A percentile compares a stretch with the other conserved stretches of the same genome.
phyloP scores from a whole-genome alignment of 208 protist species.

The Leptomonas seymouri region DNA sequence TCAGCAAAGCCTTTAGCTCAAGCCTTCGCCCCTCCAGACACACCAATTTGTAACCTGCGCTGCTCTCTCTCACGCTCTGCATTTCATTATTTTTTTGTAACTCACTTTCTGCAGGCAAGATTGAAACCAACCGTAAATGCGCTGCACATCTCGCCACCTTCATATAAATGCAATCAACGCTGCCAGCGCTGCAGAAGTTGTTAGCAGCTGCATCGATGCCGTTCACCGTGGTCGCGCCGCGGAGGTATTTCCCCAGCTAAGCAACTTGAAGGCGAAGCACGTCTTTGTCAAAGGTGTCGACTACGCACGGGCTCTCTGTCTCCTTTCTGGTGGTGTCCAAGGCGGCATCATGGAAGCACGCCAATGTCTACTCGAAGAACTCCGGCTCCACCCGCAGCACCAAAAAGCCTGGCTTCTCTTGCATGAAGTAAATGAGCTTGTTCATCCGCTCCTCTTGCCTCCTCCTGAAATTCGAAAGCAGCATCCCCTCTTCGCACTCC shows the following conservation, averaged over 20 bases:
- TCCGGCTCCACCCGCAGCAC: conserved; percentile 56
- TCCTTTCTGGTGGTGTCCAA: conserved; percentile 35
- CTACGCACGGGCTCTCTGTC: conserved; percentile 73
- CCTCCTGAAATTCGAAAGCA: conserved; percentile 43
- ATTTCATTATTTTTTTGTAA: background rate
- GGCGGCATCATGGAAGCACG: conserved; percentile 55
- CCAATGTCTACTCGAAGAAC: conserved; percentile 76
- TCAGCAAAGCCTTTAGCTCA: no score
- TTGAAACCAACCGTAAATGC: background rate
- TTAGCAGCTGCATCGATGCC: conserved; percentile 21
- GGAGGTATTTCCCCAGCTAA: conserved; percentile 45
- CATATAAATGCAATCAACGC: background rate
- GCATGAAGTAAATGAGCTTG: conserved; percentile 47
- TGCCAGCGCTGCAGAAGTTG: conserved; percentile 5
- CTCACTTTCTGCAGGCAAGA: no score
- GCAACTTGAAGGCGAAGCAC: conserved; percentile 41
- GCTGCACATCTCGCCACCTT: background rate
- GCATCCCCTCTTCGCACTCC: conserved; percentile 66
- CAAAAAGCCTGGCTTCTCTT: conserved; percentile 39
- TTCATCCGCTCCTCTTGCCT: conserved; percentile 45
- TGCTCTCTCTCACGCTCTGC: no score
- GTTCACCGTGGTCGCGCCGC: conserved; percentile 19
- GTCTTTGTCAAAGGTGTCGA: conserved; percentile 43
- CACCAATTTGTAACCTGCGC: no score
- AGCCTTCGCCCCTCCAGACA: no score